Evolutionary conservation across 2,329 filamentous ascomycete genomes (phyloP), one percentile per base, ranked within the genome.

Genomic region (Sporothrix euskadiensis): DNA sequence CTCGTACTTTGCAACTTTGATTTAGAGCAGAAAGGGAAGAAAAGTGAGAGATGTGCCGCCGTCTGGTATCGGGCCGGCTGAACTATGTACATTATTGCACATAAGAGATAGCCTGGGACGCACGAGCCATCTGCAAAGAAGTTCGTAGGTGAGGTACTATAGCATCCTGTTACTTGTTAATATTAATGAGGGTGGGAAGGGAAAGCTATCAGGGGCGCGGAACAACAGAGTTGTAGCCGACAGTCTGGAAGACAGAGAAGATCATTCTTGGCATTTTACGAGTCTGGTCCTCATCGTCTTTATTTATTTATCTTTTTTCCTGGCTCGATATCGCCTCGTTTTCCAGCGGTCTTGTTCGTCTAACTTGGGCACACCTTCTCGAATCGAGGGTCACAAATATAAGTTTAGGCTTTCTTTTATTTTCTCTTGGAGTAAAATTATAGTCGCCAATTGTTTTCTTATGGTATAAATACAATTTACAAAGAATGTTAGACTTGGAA

Each of bases 61-160:
- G 3, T 66, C 39, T 49, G 44, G 44, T 68, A 49, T 68, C 65
- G 65, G 63, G 44, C 47, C 65, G 65, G 52, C 65, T 68, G 65
- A 52, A 52, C 65, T 35, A 44, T 52, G 41, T 68, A 68, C 49
- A 66, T 49, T 66, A 32, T 49, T 41, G 59, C 35, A 63, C 35
- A 22, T 63, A 63, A 41, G 32, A 41, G 35, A 41, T 44, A 44
- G 6, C 6, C 41, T n/a, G 52, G 52, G 22, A 56, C 22, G 32
- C 16, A 61, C 19, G 57, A 9, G 57, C 57, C 57, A 3, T 39
- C 12, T 35, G 30, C 32, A 26, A 26, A 1, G 26, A 1, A 26
- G 26, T 9, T 6, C n/a, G 30, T 61, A 39, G 14, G 59, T 44
- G 59, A 44, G 59, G 59, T 26, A 65, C 35, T 44, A 65, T 65